These are phyloP conservation scores for Puccinellia tenuiflora DNA, from an alignment of 176 grass and related monocot species.

Conservation along the genomic window DNA sequence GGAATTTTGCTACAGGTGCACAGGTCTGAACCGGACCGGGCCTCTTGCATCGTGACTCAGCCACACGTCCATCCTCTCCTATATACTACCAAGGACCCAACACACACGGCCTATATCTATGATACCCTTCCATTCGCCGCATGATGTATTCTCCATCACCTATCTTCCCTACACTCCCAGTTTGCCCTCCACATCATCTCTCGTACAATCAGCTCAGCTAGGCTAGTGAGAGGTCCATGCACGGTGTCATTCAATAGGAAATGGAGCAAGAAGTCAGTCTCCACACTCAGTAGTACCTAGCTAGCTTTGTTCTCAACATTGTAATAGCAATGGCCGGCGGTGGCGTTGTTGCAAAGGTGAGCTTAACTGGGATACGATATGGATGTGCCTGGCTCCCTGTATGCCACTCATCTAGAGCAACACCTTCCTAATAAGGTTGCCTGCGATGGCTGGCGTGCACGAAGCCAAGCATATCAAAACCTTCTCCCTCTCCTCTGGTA, in stretches of 20 bases:
- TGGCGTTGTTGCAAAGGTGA: constrained; percentile 8
- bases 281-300: not conserved
- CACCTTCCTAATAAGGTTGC: constrained; percentile 19
- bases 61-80: not conserved
- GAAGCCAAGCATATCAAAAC: constrained; percentile 47
- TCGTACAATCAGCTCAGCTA: not conserved
- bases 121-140: not conserved
- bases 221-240: not conserved
- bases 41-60: no score
- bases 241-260: not conserved
- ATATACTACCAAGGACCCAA: not conserved
- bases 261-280: not conserved
- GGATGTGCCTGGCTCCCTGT: constrained; percentile 71
- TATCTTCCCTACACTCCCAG: not conserved
- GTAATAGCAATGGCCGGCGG: not conserved
- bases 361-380: not conserved
- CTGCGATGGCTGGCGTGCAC: constrained; percentile 60
- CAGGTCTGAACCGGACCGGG: no score
- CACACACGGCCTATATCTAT: constrained; percentile 11
- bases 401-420: constrained; percentile 63
- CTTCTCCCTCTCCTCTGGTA: not conserved
- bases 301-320: not conserved
- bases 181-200: not conserved
- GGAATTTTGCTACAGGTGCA: no score
- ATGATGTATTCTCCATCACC: not conserved